These are phyloP conservation scores for Coemansia sp. DNA, from an alignment of 192 early-diverging fungal species.

Conservation along the genomic window DNA sequence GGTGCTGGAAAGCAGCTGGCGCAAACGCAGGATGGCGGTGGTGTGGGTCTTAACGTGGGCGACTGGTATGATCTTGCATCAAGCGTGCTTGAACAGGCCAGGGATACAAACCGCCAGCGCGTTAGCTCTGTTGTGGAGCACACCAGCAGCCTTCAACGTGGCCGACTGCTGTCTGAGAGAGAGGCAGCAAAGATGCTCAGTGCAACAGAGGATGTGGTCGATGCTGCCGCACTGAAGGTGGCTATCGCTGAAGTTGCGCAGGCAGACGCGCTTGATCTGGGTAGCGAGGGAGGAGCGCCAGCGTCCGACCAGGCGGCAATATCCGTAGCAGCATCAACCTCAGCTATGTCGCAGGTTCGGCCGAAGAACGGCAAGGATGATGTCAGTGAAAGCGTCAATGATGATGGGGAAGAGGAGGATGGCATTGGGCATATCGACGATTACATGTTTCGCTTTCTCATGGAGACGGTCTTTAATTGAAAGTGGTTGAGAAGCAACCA, in stretches of 20 bases:
- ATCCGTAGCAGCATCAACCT: not conserved
- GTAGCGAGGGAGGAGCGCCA: constrained; percentile 14
- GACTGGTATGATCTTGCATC: constrained; percentile 50
- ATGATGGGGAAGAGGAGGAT: constrained; percentile 22
- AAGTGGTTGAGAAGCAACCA: too few species aligned
- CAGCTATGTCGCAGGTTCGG: not conserved
- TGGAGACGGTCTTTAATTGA: constrained; percentile 6
- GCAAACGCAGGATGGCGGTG: constrained; percentile 1
- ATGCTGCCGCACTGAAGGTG: constrained; percentile 27
- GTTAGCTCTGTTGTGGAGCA: too few species aligned
- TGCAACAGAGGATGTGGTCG: constrained; percentile 42
- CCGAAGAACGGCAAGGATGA: constrained; percentile 4
- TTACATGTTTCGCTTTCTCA: constrained; percentile 66
- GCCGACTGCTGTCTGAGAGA: constrained; percentile 19
- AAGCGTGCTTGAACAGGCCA: constrained; percentile 25
- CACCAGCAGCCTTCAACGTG: not conserved
- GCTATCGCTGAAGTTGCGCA: constrained; percentile 40
- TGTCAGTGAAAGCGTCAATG: not conserved
- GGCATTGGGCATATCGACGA: constrained; percentile 69
- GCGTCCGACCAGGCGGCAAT: constrained; percentile 1
- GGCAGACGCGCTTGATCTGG: constrained; percentile 42
- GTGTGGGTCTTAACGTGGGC: constrained; percentile 13
- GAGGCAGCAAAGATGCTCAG: constrained; percentile 13
- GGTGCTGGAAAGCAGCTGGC: not conserved
- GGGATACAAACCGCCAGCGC: not conserved